These are phyloP conservation scores for Amaranthus palmeri DNA, from an alignment of 148 eudicot genomes.

Conservation along the genomic window DNA sequence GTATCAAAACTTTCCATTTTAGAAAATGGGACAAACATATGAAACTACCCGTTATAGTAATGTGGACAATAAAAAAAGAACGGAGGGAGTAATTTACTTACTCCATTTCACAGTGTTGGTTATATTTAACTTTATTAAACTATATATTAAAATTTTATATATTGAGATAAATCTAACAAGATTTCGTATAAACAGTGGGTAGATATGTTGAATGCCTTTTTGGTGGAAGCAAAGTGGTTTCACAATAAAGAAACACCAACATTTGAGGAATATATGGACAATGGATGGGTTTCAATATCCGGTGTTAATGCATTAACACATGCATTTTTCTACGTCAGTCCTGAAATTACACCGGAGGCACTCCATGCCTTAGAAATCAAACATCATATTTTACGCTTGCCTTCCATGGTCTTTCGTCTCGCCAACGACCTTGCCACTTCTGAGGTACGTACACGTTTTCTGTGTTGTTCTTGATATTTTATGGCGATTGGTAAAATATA, in stretches of 20 bases:
- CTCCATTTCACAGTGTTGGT: no score
- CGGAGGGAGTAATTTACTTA: no score
- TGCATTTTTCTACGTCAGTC: conserved; percentile 17
- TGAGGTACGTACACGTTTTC: conserved; percentile 5
- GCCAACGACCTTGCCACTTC: conserved; percentile 23
- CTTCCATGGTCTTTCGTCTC: conserved; percentile 19
- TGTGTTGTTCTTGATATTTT: no score
- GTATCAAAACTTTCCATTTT: no score
- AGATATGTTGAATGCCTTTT: conserved; percentile 18
- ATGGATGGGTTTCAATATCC: conserved; percentile 24
- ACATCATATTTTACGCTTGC: conserved; percentile 9
- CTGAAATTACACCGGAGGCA: conserved; percentile 14
- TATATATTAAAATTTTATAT: no score
- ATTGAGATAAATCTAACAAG: background rate
- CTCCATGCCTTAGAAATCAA: conserved; percentile 11
- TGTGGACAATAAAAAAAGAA: no score
- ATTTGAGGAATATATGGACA: conserved; percentile 4
- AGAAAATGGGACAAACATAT: no score
- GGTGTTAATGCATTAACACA: conserved; percentile 18
- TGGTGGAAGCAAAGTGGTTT: conserved; percentile 25
- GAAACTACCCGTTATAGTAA: no score
- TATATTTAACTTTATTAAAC: no score
- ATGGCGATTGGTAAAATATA: no score
- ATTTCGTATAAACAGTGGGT: background rate
- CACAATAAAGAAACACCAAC: conserved; percentile 7